phyloP scores from a whole-genome alignment of 805 yeast genomes.

The Priceomyces melissophilus region DNA sequence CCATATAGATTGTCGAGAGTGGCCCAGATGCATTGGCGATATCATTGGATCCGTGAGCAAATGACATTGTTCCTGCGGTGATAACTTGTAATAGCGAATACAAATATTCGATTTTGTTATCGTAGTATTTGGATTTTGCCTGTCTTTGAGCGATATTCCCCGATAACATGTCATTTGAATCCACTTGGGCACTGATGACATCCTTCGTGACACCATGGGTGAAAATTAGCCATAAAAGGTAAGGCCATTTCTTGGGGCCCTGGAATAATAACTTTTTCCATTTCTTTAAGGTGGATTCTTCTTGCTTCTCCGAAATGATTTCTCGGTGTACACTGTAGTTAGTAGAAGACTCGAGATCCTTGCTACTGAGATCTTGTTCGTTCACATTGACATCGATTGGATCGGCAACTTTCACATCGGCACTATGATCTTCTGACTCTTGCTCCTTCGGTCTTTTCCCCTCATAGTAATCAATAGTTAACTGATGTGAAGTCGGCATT shows the following conservation, averaged over 20 bases:
- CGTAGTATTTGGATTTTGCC: slow-evolving; percentile 59
- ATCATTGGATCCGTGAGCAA: slow-evolving; percentile 81
- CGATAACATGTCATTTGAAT: slow-evolving; percentile 35
- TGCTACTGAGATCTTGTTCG: no score
- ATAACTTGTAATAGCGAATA: slow-evolving; percentile 66
- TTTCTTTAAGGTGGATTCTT: slow-evolving; percentile 33
- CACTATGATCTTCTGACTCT: slow-evolving; percentile 6
- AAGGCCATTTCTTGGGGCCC: slow-evolving; percentile 55
- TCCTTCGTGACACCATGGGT: slow-evolving; percentile 65
- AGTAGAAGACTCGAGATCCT: slow-evolving; percentile 3
- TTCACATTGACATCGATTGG: not conserved
- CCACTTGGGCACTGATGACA: slow-evolving; percentile 49
- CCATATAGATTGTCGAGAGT: slow-evolving; percentile 57
- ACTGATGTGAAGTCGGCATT: slow-evolving; percentile 53
- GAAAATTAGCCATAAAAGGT: slow-evolving; percentile 44
- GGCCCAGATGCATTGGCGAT: slow-evolving; percentile 80
- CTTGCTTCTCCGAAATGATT: slow-evolving; percentile 10
- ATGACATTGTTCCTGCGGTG: slow-evolving; percentile 77
- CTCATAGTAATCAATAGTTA: slow-evolving; percentile 61
- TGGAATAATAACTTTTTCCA: slow-evolving; percentile 41
- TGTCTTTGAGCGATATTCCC: slow-evolving; percentile 52
- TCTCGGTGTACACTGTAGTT: slow-evolving; percentile 8
- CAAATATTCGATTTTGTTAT: slow-evolving; percentile 65
- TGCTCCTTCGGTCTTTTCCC: slow-evolving; percentile 39
- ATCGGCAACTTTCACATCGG: not conserved